phyloP scores from a whole-genome alignment of 164 flowering plant species.

The Pachysandra terminalis region DNA sequence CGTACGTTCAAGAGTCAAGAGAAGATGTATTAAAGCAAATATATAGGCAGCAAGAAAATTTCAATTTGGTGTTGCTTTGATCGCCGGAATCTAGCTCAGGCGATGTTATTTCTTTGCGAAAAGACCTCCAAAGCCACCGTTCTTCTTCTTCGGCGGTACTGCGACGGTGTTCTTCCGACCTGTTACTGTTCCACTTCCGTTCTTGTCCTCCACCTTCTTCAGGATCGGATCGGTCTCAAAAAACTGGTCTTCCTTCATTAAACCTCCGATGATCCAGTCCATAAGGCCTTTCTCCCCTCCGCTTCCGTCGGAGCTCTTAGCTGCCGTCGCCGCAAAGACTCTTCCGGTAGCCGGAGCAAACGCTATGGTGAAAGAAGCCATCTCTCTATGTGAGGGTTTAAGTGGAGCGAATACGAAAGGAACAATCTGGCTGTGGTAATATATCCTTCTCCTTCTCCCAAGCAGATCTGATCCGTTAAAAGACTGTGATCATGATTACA shows the following conservation, averaged over 20 bases:
- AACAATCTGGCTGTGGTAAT: slow-evolving; percentile 11
- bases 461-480: slow-evolving; percentile 27
- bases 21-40: too few species aligned
- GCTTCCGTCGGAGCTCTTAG: slow-evolving; percentile 44
- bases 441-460: slow-evolving; percentile 1
- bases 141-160: slow-evolving; percentile 61
- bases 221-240: slow-evolving; percentile 85
- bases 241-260: slow-evolving; percentile 69
- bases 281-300: slow-evolving; percentile 59
- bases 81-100: too few species aligned
- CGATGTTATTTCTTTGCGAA: slow-evolving; percentile 64
- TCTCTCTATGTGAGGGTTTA: slow-evolving; percentile 14
- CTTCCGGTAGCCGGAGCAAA: slow-evolving; percentile 38
- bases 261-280: slow-evolving; percentile 60
- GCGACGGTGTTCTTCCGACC: slow-evolving; percentile 45
- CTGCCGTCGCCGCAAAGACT: slow-evolving; percentile 58
- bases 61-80: too few species aligned
- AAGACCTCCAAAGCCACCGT: slow-evolving; percentile 72
- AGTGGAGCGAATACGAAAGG: not conserved
- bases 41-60: too few species aligned
- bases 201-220: slow-evolving; percentile 79
- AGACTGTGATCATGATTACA: not conserved
- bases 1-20: too few species aligned
- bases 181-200: slow-evolving; percentile 18
- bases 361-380: slow-evolving; percentile 48